phyloP scores from a whole-genome alignment of 2,329 filamentous ascomycete genomes.

The Claviceps arundinis region DNA sequence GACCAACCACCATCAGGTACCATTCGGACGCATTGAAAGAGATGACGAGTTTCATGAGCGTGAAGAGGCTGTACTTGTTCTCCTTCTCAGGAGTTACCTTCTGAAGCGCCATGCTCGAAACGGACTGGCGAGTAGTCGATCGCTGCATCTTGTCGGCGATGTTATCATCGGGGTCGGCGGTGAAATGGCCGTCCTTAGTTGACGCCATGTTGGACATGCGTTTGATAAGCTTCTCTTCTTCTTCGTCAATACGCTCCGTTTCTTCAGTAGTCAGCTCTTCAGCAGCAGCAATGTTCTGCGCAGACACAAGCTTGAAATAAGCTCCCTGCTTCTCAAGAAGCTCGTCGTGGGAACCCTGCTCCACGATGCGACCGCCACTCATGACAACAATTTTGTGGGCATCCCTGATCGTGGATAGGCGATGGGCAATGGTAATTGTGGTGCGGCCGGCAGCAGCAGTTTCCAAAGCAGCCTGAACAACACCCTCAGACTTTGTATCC shows the following conservation, averaged over 20 bases:
- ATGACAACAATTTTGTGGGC: slow-evolving; percentile 96
- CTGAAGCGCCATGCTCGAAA: slow-evolving; percentile 58
- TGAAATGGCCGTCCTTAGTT: slow-evolving; percentile 26
- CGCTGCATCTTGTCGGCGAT: slow-evolving; percentile 44
- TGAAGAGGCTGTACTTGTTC: slow-evolving; percentile 55
- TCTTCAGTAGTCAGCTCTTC: slow-evolving; percentile 40
- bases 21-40: slow-evolving; percentile 67
- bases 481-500: slow-evolving; percentile 87
- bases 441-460: slow-evolving; percentile 75
- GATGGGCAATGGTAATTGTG: slow-evolving; percentile 91
- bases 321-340: slow-evolving; percentile 58
- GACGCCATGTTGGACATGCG: slow-evolving; percentile 23
- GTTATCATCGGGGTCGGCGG: slow-evolving; percentile 49
- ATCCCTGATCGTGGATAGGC: slow-evolving; percentile 84
- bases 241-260: slow-evolving; percentile 33
- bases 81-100: slow-evolving; percentile 35
- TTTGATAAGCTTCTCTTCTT: slow-evolving; percentile 38
- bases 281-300: slow-evolving; percentile 63
- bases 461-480: slow-evolving; percentile 87
- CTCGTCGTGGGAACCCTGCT: slow-evolving; percentile 79
- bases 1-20: slow-evolving; percentile 57
- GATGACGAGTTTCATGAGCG: slow-evolving; percentile 64
- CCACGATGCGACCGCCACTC: slow-evolving; percentile 69
- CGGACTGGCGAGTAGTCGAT: slow-evolving; percentile 41
- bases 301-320: slow-evolving; percentile 76